Percentiles rank a stretch among this genome's conserved stretches.
These are phyloP conservation scores for Aspergillus homomorphus DNA, from an alignment of 495 filamentous ascomycete genomes.

Conservation along the genomic window DNA sequence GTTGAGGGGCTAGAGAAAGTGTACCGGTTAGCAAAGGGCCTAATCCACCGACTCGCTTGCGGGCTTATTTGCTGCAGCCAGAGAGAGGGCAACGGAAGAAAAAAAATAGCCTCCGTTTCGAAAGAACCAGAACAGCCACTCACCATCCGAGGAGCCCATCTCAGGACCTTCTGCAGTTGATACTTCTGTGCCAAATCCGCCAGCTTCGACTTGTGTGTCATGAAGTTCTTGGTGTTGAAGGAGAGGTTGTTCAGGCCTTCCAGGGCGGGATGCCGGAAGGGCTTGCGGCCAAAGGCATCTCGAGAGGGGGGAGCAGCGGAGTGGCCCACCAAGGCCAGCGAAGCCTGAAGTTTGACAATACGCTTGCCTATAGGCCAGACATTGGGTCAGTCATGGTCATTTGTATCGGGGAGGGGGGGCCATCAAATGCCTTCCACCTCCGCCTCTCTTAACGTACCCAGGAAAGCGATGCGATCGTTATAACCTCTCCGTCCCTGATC, in stretches of 20 bases:
- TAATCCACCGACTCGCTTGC: background rate
- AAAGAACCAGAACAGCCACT: conserved; percentile 15
- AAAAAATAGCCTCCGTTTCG: background rate
- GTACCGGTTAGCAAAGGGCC: background rate
- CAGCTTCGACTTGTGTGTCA: conserved; percentile 58
- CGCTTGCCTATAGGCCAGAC: conserved; percentile 60
- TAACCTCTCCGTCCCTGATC: conserved; percentile 91
- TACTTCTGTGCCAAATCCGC: conserved; percentile 64
- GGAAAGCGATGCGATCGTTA: conserved; percentile 87
- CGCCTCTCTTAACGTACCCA: conserved; percentile 61
- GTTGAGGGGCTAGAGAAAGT: conserved; percentile 59
- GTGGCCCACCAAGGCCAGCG: conserved; percentile 62
- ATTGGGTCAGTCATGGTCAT: conserved; percentile 10
- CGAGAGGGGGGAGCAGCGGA: conserved; percentile 24
- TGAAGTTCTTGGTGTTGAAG: conserved; percentile 48
- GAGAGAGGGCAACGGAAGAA: background rate
- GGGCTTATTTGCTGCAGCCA: background rate
- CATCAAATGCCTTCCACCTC: background rate
- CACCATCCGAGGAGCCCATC: conserved; percentile 86
- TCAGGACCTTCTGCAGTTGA: conserved; percentile 66
- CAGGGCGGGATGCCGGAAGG: conserved; percentile 71
- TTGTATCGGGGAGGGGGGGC: background rate
- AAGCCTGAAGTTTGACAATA: conserved; percentile 75
- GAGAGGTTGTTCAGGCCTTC: conserved; percentile 68
- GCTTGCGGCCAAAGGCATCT: conserved; percentile 51